Conservation (phyloP, 306 rosid species). For the Comarum palustre region DNA sequence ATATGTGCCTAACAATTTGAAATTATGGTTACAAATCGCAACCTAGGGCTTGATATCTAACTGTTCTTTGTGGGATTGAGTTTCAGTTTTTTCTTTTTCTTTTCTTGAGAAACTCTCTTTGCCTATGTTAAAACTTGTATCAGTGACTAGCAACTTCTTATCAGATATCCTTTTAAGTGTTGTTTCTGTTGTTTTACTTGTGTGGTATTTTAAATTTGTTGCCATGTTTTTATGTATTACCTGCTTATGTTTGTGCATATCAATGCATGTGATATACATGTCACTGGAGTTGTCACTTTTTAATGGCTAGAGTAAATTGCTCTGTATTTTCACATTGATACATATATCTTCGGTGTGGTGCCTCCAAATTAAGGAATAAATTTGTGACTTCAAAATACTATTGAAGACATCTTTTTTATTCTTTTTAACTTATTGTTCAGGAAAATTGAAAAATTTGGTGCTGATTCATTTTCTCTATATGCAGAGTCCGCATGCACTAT, state of each 20-base stretch:
- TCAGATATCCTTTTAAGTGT: not conserved
- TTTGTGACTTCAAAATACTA: not conserved
- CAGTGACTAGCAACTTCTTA: not conserved
- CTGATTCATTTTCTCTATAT: slow-evolving; percentile 4
- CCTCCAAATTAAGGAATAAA: not conserved
- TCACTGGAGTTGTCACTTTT: not conserved
- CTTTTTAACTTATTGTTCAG: not conserved
- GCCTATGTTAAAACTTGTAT: not conserved
- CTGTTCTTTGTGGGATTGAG: not conserved
- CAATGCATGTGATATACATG: not conserved
- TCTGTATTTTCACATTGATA: not conserved
- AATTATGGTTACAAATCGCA: not conserved
- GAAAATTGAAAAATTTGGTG: not conserved
- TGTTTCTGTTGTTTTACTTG: not conserved
- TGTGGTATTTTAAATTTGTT: not conserved
- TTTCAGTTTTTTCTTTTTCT: not conserved
- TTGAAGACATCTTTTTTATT: not conserved
- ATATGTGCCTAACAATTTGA: not conserved
- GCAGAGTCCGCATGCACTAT: slow-evolving; percentile 99
- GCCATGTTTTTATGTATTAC: not conserved
- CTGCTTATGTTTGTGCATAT: not conserved
- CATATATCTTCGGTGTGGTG: not conserved
- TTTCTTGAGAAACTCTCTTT: not conserved
- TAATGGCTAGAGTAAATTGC: not conserved
- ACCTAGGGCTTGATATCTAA: not conserved